Evolutionary conservation across 2,329 filamentous ascomycete genomes (phyloP).

Genomic region (Ceratocystis lukuohia): DNA sequence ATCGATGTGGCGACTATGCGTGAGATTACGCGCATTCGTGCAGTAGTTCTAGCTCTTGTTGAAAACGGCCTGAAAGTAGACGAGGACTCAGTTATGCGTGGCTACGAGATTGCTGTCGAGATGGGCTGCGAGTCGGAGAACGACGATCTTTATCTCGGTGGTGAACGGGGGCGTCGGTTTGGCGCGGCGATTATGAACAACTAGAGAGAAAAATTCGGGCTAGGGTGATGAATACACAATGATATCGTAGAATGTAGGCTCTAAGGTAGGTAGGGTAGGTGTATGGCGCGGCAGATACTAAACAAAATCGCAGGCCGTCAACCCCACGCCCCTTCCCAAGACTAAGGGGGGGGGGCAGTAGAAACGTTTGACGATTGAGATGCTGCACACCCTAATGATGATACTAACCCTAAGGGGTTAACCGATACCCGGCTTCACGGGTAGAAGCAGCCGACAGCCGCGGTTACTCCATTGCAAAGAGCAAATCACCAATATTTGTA

Average conservation of each 20-base stretch:
- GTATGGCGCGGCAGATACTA: too few relatives aligned
- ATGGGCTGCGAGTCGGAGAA: slow-evolving; percentile 49
- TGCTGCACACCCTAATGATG: not conserved
- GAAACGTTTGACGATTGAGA: too few relatives aligned
- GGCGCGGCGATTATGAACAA: slow-evolving; percentile 27
- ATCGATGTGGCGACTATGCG: slow-evolving; percentile 64
- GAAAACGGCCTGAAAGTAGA: slow-evolving; percentile 75
- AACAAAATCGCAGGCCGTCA: too few relatives aligned
- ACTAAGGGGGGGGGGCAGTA: too few relatives aligned
- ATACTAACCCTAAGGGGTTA: too few relatives aligned
- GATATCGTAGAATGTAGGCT: too few relatives aligned
- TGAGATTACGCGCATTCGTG: slow-evolving; percentile 75
- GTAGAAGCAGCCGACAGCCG: not conserved
- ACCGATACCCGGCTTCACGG: not conserved
- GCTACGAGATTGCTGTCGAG: slow-evolving; percentile 71
- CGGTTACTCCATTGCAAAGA: not conserved
- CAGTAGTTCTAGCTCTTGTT: slow-evolving; percentile 70
- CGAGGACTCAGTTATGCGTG: slow-evolving; percentile 72
- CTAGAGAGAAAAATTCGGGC: not conserved
- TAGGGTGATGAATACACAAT: not conserved
- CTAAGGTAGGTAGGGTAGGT: too few relatives aligned
- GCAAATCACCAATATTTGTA: not conserved
- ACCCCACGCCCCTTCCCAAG: too few relatives aligned
- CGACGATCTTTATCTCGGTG: slow-evolving; percentile 47
- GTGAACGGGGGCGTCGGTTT: slow-evolving; percentile 40